phyloP scores from a whole-genome alignment of 1,284 basidiomycete genomes.

The Trichosporon inkin region DNA sequence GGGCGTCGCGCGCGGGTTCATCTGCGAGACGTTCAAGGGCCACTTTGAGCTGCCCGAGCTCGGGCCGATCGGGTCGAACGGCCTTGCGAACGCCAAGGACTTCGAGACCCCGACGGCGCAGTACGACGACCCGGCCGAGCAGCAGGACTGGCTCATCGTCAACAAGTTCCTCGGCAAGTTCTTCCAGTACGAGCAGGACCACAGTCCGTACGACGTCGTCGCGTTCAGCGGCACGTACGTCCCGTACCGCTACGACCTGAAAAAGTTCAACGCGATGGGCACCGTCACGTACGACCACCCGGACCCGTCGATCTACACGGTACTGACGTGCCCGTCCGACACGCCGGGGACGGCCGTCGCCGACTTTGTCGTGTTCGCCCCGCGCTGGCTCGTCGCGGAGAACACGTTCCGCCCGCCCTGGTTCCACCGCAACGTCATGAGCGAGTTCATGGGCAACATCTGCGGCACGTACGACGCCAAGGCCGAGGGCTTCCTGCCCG shows the following conservation, averaged over 20 bases:
- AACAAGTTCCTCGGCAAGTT: constrained; percentile 18
- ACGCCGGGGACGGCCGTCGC: constrained; percentile 57
- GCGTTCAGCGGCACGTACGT: constrained; percentile 68
- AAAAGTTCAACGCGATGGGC: constrained; percentile 64
- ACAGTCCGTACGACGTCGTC: constrained; percentile 57
- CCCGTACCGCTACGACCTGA: constrained; percentile 66
- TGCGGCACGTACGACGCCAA: constrained; percentile 28
- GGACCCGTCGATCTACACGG: constrained; percentile 40
- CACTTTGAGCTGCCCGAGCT: constrained; percentile 65
- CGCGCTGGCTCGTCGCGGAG: constrained; percentile 43
- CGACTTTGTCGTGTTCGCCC: constrained; percentile 29
- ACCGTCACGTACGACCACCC: constrained; percentile 57
- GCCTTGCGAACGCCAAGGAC: constrained; percentile 62
- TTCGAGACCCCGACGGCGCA: constrained; percentile 62
- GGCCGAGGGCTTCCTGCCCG: constrained; percentile 20
- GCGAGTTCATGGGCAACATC: constrained; percentile 28
- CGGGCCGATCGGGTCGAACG: constrained; percentile 62
- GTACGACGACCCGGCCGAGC: constrained; percentile 57
- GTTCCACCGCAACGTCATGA: constrained; percentile 60
- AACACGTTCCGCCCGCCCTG: constrained; percentile 50
- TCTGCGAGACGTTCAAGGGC: constrained; percentile 61
- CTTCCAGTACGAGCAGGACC: constrained; percentile 53
- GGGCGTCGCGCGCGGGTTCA: constrained; percentile 47
- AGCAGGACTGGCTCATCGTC: constrained; percentile 54
- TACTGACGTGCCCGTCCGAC: constrained; percentile 47